A percentile compares a stretch with the other conserved stretches of the same genome.
Conservation (phyloP, 139 green algal species). For the Nannochloris sp. region DNA sequence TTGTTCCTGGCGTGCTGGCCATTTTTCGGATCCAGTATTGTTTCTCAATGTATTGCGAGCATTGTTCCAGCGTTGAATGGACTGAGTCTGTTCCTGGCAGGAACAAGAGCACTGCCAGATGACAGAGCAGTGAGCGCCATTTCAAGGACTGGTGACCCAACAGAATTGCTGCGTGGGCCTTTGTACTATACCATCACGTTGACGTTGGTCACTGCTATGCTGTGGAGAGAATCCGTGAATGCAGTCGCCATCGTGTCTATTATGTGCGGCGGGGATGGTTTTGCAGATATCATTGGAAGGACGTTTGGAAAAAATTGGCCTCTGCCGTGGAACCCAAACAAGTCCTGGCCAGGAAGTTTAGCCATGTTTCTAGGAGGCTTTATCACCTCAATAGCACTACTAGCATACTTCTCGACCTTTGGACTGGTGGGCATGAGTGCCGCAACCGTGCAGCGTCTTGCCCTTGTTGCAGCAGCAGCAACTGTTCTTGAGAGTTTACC, state of each 20-base stretch:
- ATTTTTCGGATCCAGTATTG: slow-evolving; percentile 53
- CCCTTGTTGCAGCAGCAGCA: slow-evolving; percentile 35
- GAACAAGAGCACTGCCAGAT: slow-evolving; percentile 50
- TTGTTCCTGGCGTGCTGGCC: slow-evolving; percentile 78
- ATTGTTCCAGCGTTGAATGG: slow-evolving; percentile 6
- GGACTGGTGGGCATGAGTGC: not conserved
- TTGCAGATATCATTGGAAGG: slow-evolving; percentile 90
- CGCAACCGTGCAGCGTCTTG: slow-evolving; percentile 13
- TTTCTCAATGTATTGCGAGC: slow-evolving; percentile 7
- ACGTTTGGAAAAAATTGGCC: slow-evolving; percentile 40
- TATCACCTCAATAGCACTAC: not conserved
- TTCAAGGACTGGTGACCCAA: slow-evolving; percentile 36
- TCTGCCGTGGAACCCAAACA: slow-evolving; percentile 78
- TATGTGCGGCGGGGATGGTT: slow-evolving; percentile 86
- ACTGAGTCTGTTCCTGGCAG: slow-evolving; percentile 33
- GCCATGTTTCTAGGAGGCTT: slow-evolving; percentile 66
- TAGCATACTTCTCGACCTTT: slow-evolving; percentile 8
- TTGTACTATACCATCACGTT: slow-evolving; percentile 82
- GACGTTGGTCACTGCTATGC: slow-evolving; percentile 48
- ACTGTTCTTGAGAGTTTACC: slow-evolving; percentile 80
- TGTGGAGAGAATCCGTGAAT: slow-evolving; percentile 62
- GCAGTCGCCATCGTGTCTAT: slow-evolving; percentile 45
- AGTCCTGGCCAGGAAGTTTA: slow-evolving; percentile 76
- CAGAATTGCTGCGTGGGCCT: slow-evolving; percentile 48
- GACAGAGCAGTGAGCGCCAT: slow-evolving; percentile 62